phyloP scores from a whole-genome alignment of 257 asterid species.

The Solanum rostratum region DNA sequence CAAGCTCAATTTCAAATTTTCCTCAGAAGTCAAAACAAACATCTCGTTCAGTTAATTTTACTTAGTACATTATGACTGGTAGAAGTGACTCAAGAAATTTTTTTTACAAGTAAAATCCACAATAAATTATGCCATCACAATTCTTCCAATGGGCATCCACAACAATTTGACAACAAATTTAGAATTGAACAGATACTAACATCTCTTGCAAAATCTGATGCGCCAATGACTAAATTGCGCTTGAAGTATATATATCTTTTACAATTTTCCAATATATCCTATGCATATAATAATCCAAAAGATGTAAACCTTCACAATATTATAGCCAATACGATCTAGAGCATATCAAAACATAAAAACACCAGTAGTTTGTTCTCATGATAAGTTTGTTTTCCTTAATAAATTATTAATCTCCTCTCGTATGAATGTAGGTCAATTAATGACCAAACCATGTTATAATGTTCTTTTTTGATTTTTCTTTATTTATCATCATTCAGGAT shows the following conservation, averaged over 20 bases:
- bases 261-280: background rate
- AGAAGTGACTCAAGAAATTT: background rate
- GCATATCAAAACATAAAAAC: background rate
- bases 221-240: background rate
- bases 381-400: no score
- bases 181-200: background rate
- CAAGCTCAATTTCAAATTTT: background rate
- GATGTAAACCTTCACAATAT: background rate
- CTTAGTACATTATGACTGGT: background rate
- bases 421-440: no score
- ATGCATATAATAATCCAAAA: background rate
- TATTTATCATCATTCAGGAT: no score
- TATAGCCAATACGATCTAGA: background rate
- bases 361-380: background rate
- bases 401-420: no score
- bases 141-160: no score
- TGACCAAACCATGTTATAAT: background rate
- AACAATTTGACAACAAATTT: background rate
- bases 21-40: background rate
- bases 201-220: background rate
- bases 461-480: no score
- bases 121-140: no score
- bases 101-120: no score
- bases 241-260: background rate
- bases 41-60: background rate